These are phyloP conservation scores for Leccinum arenicola DNA, from an alignment of 768 basidiomycete genomes.

Conservation along the genomic window DNA sequence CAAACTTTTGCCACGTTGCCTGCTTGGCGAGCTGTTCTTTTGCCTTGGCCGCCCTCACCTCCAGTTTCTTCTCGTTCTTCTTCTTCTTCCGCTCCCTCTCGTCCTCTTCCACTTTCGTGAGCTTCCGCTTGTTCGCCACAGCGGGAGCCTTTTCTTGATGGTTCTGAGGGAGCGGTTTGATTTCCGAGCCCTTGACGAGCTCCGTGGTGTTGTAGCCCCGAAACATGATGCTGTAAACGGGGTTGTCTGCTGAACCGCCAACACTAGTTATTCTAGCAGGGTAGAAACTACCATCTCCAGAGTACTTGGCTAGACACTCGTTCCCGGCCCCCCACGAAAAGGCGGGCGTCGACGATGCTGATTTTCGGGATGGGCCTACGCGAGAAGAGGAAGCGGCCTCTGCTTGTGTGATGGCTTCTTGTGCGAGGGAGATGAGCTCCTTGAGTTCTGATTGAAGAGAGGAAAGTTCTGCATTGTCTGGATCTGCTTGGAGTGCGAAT, in stretches of 20 bases:
- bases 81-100: constrained; percentile 89
- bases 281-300: constrained; percentile 82
- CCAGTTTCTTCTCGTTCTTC: constrained; percentile 92
- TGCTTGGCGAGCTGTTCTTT: constrained; percentile 86
- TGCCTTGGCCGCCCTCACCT: constrained; percentile 78
- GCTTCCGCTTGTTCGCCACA: constrained; percentile 68
- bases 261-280: constrained; percentile 85
- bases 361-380: constrained; percentile 55
- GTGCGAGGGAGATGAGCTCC: constrained; percentile 80
- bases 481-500: constrained; percentile 71
- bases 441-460: constrained; percentile 75
- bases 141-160: constrained; percentile 40
- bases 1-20: constrained; percentile 90
- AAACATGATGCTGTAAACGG: constrained; percentile 87
- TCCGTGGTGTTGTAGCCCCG: constrained; percentile 92
- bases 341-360: constrained; percentile 45
- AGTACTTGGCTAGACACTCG: constrained; percentile 84
- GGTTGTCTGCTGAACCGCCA: constrained; percentile 77
- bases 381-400: constrained; percentile 62
- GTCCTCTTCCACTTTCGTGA: constrained; percentile 78
- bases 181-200: constrained; percentile 66
- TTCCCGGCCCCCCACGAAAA: constrained; percentile 77
- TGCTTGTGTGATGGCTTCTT: constrained; percentile 65
- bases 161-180: constrained; percentile 67
- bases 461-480: constrained; percentile 67